Evolutionary conservation across 352 stramenopile species (phyloP).

Genomic region (Sclerospora graminicola): DNA sequence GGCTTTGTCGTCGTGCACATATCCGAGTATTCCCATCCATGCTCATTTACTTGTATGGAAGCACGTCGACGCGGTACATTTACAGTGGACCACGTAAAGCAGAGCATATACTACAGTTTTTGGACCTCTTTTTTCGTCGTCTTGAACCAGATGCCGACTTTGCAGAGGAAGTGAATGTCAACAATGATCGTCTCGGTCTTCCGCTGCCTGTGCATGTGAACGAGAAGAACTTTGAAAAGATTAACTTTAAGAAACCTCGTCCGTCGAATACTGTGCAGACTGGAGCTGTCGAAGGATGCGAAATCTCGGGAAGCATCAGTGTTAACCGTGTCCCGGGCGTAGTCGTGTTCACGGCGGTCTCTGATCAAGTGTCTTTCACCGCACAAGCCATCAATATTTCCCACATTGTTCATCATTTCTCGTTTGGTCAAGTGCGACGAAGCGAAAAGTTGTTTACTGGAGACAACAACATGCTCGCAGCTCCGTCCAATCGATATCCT

Average conservation of each 20-base stretch:
- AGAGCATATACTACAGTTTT: conserved; percentile 66
- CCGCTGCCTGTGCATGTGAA: conserved; percentile 46
- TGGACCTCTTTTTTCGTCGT: conserved; percentile 77
- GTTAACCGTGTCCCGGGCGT: conserved; percentile 70
- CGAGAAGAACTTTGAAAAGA: conserved; percentile 34
- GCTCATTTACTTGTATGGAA: conserved; percentile 82
- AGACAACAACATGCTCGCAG: conserved; percentile 24
- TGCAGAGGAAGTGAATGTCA: conserved; percentile 64
- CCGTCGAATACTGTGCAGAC: conserved; percentile 19
- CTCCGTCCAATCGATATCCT: conserved; percentile 48
- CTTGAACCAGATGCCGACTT: conserved; percentile 71
- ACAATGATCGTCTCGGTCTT: conserved; percentile 32
- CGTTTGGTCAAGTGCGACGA: conserved; percentile 69
- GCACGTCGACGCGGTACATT: conserved; percentile 66
- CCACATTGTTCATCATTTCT: conserved; percentile 75
- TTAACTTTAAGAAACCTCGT: conserved; percentile 41
- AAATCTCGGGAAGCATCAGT: conserved; percentile 68
- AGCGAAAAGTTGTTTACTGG: conserved; percentile 48
- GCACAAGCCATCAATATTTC: conserved; percentile 46
- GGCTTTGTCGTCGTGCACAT: conserved; percentile 56
- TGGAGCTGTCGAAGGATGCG: conserved; percentile 52
- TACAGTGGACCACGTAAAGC: conserved; percentile 72
- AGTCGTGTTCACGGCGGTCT: conserved; percentile 54
- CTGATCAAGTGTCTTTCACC: conserved; percentile 64
- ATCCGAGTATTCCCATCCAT: conserved; percentile 80